Evolutionary conservation across 805 yeast species (phyloP), one percentile per base, ranked within the genome.

Genomic region (Priceomyces fermenticarens): DNA sequence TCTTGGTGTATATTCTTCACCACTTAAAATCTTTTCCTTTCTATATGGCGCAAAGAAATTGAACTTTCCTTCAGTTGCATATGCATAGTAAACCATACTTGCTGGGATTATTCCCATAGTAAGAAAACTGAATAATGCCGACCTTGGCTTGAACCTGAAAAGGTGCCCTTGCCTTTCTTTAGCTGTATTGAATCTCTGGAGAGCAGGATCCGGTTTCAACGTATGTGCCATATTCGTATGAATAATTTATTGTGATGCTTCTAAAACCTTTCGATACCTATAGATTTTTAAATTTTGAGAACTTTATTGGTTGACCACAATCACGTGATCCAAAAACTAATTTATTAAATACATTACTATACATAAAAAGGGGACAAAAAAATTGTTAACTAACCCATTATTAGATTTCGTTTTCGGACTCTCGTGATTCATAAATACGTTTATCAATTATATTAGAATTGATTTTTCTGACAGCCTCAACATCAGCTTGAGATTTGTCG

Each of bases 1-100:
- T 58, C 75, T 68, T 43, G 74, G 74, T 42, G 58, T 62, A 47
- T 69, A 70, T 31, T 64, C 68, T 39, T 63, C 61, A 17, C 59
- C 62, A 40, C 60, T 54, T 45, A 67, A 61, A 9, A 70, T 55
- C 25, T 58, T 60, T 14, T 54, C 58, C 26, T 55, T 52, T 61
- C 75, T 70, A 55, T 57, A 70, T 30, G 44, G 51, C 49, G 70
- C 57, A 45, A 45, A 41, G 45, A 63, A 58, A 36, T 51, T 50
- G 33, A 53, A 38, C 46, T 66, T 62, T n/a, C 75, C 75, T 37
- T 70, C 75, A 28, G 45, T 46, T 41, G 52, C 53, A 52, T 70
- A 69, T 20, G 73, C 72, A 40, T 41, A 56, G 43, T 57, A 53
- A 12, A 68, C 57, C 43, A 68, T 53, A 20, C 65, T 70, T 27